Evolutionary conservation across 495 filamentous ascomycete species (phyloP).

Genomic region (Penicillium maclennaniae): DNA sequence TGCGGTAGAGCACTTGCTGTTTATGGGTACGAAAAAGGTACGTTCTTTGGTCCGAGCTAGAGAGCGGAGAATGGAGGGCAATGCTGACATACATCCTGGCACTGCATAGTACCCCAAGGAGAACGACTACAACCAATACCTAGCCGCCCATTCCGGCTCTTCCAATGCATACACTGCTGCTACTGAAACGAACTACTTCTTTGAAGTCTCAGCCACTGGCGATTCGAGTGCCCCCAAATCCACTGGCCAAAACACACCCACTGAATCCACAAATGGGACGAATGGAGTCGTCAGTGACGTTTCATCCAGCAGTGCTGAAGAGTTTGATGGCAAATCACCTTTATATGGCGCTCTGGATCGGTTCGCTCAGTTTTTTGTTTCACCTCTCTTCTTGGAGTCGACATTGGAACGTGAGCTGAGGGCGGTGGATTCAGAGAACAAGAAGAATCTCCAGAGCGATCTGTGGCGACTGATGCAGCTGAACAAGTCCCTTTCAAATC

Average conservation of each 20-base stretch:
- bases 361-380: conserved; percentile 97
- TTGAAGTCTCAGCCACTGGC: conserved; percentile 78
- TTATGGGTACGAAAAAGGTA: conserved; percentile 98
- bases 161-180: conserved; percentile 94
- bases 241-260: conserved; percentile 27
- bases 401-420: conserved; percentile 88
- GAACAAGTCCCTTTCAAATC: conserved; percentile 85
- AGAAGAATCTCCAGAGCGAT: conserved; percentile 98
- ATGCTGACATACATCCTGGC: conserved; percentile 12
- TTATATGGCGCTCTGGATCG: conserved; percentile 88
- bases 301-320: conserved; percentile 30
- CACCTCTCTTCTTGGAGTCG: conserved; percentile 82
- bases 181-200: conserved; percentile 97
- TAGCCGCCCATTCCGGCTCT: conserved; percentile 80
- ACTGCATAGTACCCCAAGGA: conserved; percentile 74
- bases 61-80: not conserved
- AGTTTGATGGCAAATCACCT: conserved; percentile 49
- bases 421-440: conserved; percentile 97
- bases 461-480: conserved; percentile 90
- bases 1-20: conserved; percentile 87
- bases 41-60: conserved; percentile 9
- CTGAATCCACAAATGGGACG: conserved; percentile 26
- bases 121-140: conserved; percentile 93
- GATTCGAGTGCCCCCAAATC: conserved; percentile 43
- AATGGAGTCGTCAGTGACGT: conserved; percentile 37